phyloP scores from a whole-genome alignment of 352 stramenopile species.

The Pythium aristosporum region DNA sequence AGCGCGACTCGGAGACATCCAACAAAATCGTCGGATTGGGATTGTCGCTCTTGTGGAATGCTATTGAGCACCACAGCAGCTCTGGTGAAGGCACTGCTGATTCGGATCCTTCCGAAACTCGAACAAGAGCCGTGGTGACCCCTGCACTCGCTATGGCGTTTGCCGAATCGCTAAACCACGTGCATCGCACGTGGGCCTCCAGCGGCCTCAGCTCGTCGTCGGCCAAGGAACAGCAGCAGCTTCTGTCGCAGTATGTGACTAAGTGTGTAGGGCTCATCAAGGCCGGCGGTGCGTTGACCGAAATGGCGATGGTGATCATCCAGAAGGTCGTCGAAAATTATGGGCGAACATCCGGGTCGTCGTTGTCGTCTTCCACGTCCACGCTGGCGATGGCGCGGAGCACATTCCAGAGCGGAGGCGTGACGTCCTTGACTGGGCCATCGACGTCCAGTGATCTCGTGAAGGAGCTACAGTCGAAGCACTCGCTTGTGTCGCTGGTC shows the following conservation, averaged over 20 bases:
- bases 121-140: background rate
- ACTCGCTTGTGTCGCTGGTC: constrained; percentile 59
- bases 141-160: constrained; percentile 56
- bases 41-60: constrained; percentile 81
- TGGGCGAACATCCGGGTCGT: constrained; percentile 25
- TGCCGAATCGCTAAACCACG: constrained; percentile 67
- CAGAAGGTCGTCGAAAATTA: constrained; percentile 59
- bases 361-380: constrained; percentile 24
- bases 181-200: constrained; percentile 63
- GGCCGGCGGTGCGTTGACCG: constrained; percentile 38
- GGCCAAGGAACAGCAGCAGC: constrained; percentile 73
- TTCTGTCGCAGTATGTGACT: constrained; percentile 67
- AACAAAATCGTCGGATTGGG: constrained; percentile 74
- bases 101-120: background rate
- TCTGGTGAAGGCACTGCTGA: constrained; percentile 1
- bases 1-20: constrained; percentile 70
- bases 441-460: constrained; percentile 53
- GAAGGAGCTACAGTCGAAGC: constrained; percentile 63
- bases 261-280: constrained; percentile 76
- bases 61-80: constrained; percentile 32
- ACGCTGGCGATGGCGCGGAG: constrained; percentile 37
- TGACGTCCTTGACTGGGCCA: constrained; percentile 2
- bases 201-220: constrained; percentile 43
- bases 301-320: constrained; percentile 80
- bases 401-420: constrained; percentile 20